Evolutionary conservation across 495 filamentous ascomycete species (phyloP), one percentile per base, ranked within the genome.

Genomic region (Talaromyces proteolyticus): DNA sequence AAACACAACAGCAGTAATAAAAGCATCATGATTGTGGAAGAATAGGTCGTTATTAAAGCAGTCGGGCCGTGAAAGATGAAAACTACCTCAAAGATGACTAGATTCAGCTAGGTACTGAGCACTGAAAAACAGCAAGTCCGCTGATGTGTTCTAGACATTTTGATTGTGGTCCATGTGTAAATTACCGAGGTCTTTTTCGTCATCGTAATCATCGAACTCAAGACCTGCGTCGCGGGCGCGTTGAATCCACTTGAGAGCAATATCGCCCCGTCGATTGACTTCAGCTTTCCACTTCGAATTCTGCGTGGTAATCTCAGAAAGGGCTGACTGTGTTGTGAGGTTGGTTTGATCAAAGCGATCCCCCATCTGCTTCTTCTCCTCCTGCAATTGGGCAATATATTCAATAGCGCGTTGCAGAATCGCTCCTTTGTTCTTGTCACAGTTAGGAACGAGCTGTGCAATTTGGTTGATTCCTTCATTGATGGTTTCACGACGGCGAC

Each of bases 391-490:
- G 7, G 81, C 86, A 64, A 98, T 98, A 69, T 94, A 97, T 52
- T 88, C 78, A 18, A 96, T 92, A 1, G 93, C 92, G 7, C 93
- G 87, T 60, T 95, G 90, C 29, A 98, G 73, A 49, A 98, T 96
- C 2, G 91, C 93, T 4, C 93, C 93, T 67, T 98, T 98, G 70
- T 98, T 98, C 77, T 97, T 98, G 67, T 98, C 93, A 60, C 93
- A 98, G 29, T 91, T 91, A 3, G 93, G 93, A 0, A 98, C 93
- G 47, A 98, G 92, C 67, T 96, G 96, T 46, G 94, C 88, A 37
- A 98, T 84, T 68, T 98, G 92, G 60, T 96, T 97, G 60, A 98
- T 98, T 44, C 93, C 93, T 68, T 98, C 93, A 62, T 98, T 98
- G 66, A 98, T 98, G 4, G 94, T 96, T 65, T 98, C 93, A 53